Evolutionary conservation across 805 yeast genomes (phyloP).

Genomic region (Yarrowia keelungensis): DNA sequence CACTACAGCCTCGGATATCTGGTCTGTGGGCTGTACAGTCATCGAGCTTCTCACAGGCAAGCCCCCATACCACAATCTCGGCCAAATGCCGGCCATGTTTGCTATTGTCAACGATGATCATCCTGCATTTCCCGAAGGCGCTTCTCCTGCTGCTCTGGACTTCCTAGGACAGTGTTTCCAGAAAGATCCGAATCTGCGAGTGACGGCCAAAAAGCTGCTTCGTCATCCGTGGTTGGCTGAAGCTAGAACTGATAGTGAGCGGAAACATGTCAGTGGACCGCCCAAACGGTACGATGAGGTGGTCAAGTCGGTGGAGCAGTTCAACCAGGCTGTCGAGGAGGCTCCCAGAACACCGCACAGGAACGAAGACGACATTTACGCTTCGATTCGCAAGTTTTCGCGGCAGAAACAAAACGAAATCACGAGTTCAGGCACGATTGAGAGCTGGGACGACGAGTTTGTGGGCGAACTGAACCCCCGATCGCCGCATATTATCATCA

Average conservation of each 20-base stretch:
- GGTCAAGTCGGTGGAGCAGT: constrained; percentile 33
- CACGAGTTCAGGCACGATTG: constrained; percentile 27
- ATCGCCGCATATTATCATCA: constrained; percentile 49
- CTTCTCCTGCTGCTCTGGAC: constrained; percentile 57
- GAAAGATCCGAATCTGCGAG: constrained; percentile 67
- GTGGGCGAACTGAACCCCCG: constrained; percentile 27
- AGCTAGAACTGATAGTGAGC: constrained; percentile 13
- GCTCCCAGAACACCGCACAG: constrained; percentile 11
- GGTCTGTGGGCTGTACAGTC: constrained; percentile 94
- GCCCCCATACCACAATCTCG: constrained; percentile 84
- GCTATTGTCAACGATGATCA: constrained; percentile 79
- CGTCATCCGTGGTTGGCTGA: constrained; percentile 66
- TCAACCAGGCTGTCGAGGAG: constrained; percentile 33
- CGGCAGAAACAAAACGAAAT: constrained; percentile 32
- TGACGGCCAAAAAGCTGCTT: constrained; percentile 61
- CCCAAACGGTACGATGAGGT: constrained; percentile 23
- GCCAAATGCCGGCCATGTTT: constrained; percentile 80
- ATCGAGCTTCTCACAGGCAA: constrained; percentile 83
- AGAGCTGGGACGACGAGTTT: constrained; percentile 38
- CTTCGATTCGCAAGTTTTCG: constrained; percentile 20
- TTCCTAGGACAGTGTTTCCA: constrained; percentile 73
- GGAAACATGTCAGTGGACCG: constrained; percentile 31
- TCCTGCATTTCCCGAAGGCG: constrained; percentile 67
- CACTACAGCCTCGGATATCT: constrained; percentile 80
- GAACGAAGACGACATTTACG: constrained; percentile 22